These are phyloP conservation scores for Aspergillus sp. DNA, from an alignment of 2,329 filamentous ascomycete genomes.

Conservation along the genomic window DNA sequence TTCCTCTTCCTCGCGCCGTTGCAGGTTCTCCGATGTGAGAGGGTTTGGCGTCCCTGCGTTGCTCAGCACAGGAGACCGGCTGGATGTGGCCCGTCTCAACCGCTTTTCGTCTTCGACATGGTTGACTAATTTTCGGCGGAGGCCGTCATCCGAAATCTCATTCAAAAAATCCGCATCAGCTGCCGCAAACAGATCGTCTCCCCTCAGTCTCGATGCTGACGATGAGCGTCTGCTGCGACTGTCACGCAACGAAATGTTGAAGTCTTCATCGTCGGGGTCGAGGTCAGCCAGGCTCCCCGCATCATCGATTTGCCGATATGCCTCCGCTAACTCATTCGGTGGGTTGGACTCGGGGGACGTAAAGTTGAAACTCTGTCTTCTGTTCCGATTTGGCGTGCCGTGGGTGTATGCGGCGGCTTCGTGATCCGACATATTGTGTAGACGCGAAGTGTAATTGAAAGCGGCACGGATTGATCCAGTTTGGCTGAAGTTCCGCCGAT, in stretches of 20 bases:
- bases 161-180: constrained; percentile 38
- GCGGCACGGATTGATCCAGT: constrained; percentile 44
- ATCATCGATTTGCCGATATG: constrained; percentile 43
- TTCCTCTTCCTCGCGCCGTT: constrained; percentile 36
- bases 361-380: constrained; percentile 24
- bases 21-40: constrained; percentile 41
- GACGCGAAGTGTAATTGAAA: constrained; percentile 38
- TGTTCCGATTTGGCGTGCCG: constrained; percentile 33
- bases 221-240: constrained; percentile 28
- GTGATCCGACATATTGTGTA: constrained; percentile 29
- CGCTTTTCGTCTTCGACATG: constrained; percentile 42
- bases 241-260: constrained; percentile 8
- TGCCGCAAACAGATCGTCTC: constrained; percentile 23
- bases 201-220: constrained; percentile 24
- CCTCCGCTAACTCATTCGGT: constrained; percentile 40
- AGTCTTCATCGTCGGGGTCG: constrained; percentile 35
- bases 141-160: constrained; percentile 35
- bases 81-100: constrained; percentile 40
- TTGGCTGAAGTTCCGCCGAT: constrained; percentile 36
- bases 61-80: constrained; percentile 43
- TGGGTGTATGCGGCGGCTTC: constrained; percentile 22
- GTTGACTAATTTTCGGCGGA: constrained; percentile 37
- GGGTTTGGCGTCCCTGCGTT: constrained; percentile 31
- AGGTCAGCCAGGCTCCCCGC: constrained; percentile 39
- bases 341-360: constrained; percentile 42